Conservation (phyloP, 352 stramenopile species). For the Globisporangium ultimum region DNA sequence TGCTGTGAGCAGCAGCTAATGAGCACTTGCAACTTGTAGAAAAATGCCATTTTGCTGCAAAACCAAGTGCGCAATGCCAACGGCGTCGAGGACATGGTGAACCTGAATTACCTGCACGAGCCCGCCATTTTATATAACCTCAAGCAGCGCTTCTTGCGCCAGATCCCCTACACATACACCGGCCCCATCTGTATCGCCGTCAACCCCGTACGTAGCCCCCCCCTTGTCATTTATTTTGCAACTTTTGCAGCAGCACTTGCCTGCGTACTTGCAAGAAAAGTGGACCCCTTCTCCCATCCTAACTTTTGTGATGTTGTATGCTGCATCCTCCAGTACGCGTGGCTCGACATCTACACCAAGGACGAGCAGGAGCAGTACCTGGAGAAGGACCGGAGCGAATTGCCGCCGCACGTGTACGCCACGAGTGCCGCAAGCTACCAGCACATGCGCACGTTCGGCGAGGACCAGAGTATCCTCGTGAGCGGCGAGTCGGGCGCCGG, state of each 20-base stretch:
- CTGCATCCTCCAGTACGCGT: slow-evolving; percentile 71
- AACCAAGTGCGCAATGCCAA: slow-evolving; percentile 51
- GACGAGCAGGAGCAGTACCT: slow-evolving; percentile 81
- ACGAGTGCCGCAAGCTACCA: slow-evolving; percentile 73
- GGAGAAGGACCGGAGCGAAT: slow-evolving; percentile 56
- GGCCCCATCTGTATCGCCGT: slow-evolving; percentile 97
- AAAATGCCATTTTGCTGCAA: slow-evolving; percentile 72
- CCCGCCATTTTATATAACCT: slow-evolving; percentile 92
- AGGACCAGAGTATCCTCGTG: slow-evolving; percentile 82
- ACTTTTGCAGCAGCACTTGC: too few species aligned
- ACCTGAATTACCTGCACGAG: slow-evolving; percentile 90
- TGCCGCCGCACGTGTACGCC: slow-evolving; percentile 82
- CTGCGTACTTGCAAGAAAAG: slow-evolving; percentile 2
- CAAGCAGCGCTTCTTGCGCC: slow-evolving; percentile 79
- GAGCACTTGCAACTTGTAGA: slow-evolving; percentile 32
- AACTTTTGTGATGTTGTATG: slow-evolving; percentile 2
- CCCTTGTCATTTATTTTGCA: too few species aligned
- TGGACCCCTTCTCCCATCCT: neutral
- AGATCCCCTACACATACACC: slow-evolving; percentile 96
- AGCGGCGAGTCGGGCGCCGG: slow-evolving; percentile 90
- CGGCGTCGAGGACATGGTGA: slow-evolving; percentile 83
- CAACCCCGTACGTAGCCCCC: slow-evolving; percentile 86
- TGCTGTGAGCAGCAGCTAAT: slow-evolving; percentile 1
- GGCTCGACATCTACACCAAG: slow-evolving; percentile 87
- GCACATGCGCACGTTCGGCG: slow-evolving; percentile 79